Evolutionary conservation across 768 basidiomycete species (phyloP), one percentile per base, ranked within the genome.

Genomic region (Amanita rimosa): DNA sequence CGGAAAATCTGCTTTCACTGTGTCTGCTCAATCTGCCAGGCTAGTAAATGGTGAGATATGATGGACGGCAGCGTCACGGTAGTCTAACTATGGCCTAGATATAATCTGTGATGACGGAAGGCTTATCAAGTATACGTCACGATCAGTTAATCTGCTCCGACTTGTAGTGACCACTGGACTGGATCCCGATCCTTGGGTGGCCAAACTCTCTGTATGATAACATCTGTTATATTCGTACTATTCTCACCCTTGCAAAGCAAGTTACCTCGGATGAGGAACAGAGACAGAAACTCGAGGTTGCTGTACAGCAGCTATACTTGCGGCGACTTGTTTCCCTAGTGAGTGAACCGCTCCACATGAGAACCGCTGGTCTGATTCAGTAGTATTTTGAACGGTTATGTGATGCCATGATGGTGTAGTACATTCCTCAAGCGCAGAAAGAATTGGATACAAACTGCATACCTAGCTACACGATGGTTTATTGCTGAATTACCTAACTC

Each of bases 351-450:
- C 27, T 26, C 24, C 11, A 6, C 9, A 31, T 7, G 17, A 2
- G 9, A 16, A 17, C 4, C 0, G 4, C 26, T 26, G 19, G 6
- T 6, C 24, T 41, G 16, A 39, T 39, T 34, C 16, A 19, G 33
- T 34, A 49, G 48, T 49, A 36, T 41, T 49, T 42, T 6, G 48
- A 49, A 35, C 39, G 48, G 14, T 21, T 49, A 8, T 49, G 48
- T 19, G 48, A 49, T 22, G 41, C 34, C 2, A 49, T 49, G 5
- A 49, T 49, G 48, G 48, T 49, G 24, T 8, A n/a, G 16, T 33
- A 13, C 47, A 6, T 24, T 37, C 10, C 35, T 19, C 36, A 3
- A 17, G 9, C 3, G 10, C n/a, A 21, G 7, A 19, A 16, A 26
- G 33, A 8, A 9, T 38, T 36, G 14, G 9, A 22, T 13, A 14